Evolutionary conservation across 495 filamentous ascomycete species (phyloP).

Genomic region (Penicillium manginii): DNA sequence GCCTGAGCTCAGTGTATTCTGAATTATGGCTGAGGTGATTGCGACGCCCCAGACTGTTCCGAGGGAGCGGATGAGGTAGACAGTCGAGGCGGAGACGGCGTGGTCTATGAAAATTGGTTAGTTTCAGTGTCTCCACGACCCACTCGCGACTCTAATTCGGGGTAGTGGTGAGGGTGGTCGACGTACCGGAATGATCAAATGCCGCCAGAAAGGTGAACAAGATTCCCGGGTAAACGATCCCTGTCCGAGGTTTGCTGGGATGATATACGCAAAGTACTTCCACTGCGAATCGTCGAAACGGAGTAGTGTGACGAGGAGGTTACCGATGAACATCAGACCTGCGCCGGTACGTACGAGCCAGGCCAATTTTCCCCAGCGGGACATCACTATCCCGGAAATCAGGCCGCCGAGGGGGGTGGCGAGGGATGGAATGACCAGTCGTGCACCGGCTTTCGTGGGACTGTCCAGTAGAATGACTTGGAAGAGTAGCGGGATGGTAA

Average conservation of each 20-base stretch:
- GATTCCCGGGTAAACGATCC: conserved; percentile 67
- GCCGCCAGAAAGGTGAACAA: conserved; percentile 66
- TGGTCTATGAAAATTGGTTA: conserved; percentile 49
- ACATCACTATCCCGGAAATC: conserved; percentile 66
- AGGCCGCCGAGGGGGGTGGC: conserved; percentile 64
- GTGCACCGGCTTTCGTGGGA: conserved; percentile 60
- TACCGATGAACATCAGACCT: conserved; percentile 62
- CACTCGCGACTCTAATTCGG: not conserved
- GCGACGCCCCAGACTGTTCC: conserved; percentile 69
- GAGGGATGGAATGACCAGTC: conserved; percentile 63
- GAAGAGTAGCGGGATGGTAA: conserved; percentile 66
- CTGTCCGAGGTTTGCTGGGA: conserved; percentile 66
- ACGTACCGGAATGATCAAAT: conserved; percentile 62
- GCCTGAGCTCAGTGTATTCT: conserved; percentile 62
- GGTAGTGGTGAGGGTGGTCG: not conserved
- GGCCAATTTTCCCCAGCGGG: conserved; percentile 61
- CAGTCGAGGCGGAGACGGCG: conserved; percentile 65
- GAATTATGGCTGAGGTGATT: conserved; percentile 63
- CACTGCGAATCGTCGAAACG: conserved; percentile 60
- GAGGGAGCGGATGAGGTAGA: conserved; percentile 65
- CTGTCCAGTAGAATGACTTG: conserved; percentile 65
- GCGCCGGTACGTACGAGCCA: conserved; percentile 59
- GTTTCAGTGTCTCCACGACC: not conserved
- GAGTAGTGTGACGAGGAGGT: conserved; percentile 56
- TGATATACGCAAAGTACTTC: conserved; percentile 66